Conservation (phyloP, 1,284 basidiomycete species). For the Apiotrichum siamense region DNA sequence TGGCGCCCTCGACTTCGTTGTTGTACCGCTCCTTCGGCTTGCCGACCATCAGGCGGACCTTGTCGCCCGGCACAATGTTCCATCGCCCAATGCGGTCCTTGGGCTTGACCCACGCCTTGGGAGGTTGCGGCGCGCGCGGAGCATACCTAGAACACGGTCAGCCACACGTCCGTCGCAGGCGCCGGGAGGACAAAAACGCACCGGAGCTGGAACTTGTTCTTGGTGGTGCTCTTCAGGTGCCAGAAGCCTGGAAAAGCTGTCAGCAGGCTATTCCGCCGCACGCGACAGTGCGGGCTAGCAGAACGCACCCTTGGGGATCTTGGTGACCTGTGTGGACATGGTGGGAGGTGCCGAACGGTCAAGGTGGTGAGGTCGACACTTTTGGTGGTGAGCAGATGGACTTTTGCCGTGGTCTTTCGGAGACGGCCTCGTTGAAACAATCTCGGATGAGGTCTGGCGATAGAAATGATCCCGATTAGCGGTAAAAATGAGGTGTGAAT, state of each 20-base stretch:
- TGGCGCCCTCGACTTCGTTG: slow-evolving; percentile 23
- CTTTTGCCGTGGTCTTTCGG: background rate
- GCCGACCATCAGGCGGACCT: slow-evolving; percentile 39
- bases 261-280: background rate
- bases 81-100: slow-evolving; percentile 36
- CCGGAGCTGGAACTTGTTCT: slow-evolving; percentile 21
- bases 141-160: background rate
- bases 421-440: no score
- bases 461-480: background rate
- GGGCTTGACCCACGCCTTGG: slow-evolving; percentile 29
- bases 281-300: background rate
- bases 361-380: background rate
- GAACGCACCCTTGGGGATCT: slow-evolving; percentile 19
- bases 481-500: no score
- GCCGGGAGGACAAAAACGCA: background rate
- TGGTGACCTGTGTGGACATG: slow-evolving; percentile 5
- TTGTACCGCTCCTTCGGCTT: slow-evolving; percentile 35
- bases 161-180: background rate
- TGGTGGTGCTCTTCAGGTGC: slow-evolving; percentile 25
- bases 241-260: slow-evolving; percentile 23
- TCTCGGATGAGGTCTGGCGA: no score
- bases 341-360: background rate
- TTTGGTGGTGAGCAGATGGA: background rate
- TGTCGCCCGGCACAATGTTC: slow-evolving; percentile 44
- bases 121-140: slow-evolving; percentile 25